Percentiles rank a stretch among this genome's conserved stretches.
phyloP scores from a whole-genome alignment of 306 rosid genomes.

The Inga oerstediana region DNA sequence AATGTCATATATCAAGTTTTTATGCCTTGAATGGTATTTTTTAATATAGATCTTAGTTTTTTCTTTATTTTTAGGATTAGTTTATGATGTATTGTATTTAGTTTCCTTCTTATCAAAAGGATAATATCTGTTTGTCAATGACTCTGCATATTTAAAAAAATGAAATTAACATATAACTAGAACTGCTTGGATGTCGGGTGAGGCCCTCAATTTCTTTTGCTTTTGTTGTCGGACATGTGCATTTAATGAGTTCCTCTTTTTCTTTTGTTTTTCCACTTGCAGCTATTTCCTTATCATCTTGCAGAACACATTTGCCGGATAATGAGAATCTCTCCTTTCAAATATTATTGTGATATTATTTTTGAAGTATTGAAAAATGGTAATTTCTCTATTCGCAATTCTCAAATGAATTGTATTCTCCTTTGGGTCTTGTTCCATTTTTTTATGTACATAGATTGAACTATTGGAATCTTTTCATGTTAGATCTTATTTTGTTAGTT shows the following conservation, averaged over 20 bases:
- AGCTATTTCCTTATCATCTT: conserved; percentile 97
- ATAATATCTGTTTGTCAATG: neutral
- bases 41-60: neutral
- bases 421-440: conserved; percentile 12
- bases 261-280: conserved; percentile 44
- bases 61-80: neutral
- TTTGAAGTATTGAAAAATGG: conserved; percentile 98
- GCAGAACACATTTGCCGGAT: conserved; percentile 96
- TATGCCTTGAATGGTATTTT: conserved; percentile 2
- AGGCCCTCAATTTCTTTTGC: conserved; percentile 23
- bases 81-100: neutral
- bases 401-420: conserved; percentile 29
- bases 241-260: conserved; percentile 31
- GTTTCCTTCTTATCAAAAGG: neutral
- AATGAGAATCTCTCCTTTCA: conserved; percentile 94
- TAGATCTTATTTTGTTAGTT: neutral
- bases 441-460: conserved; percentile 18
- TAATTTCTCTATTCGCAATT: conserved; percentile 45
- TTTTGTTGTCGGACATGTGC: conserved; percentile 31
- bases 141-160: conserved; percentile 2
- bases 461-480: neutral
- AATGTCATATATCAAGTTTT: conserved; percentile 10
- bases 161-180: neutral
- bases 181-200: conserved; percentile 2
- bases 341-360: conserved; percentile 97